Evolutionary conservation across 177 flowering plant species (phyloP).

Genomic region (Tripterygium wilfordii): DNA sequence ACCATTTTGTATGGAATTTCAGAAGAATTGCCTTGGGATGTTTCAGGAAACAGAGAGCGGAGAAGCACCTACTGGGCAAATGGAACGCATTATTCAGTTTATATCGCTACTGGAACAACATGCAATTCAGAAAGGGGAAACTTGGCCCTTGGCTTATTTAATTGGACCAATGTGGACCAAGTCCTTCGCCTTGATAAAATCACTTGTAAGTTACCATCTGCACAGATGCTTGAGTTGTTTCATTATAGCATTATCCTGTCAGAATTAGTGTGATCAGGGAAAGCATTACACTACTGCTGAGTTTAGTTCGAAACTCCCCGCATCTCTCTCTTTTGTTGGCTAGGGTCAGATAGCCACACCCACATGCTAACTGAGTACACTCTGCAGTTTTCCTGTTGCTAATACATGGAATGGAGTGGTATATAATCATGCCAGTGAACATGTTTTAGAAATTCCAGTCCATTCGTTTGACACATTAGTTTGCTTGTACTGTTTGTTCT

Average conservation of each 20-base stretch:
- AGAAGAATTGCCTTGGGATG: conserved; percentile 41
- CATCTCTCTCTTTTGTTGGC: too few relatives aligned
- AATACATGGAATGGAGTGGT: too few relatives aligned
- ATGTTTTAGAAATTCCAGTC: too few relatives aligned
- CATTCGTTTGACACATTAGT: too few relatives aligned
- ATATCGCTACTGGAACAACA: conserved; percentile 43
- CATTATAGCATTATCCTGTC: not conserved
- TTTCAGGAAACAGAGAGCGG: conserved; percentile 34
- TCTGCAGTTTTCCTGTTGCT: too few relatives aligned
- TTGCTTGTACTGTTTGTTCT: too few relatives aligned
- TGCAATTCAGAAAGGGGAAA: conserved; percentile 53
- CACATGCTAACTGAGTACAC: too few relatives aligned
- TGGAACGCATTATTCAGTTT: conserved; percentile 42
- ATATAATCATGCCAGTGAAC: too few relatives aligned
- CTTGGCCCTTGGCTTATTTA: conserved; percentile 67
- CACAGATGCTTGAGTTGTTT: not conserved
- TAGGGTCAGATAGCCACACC: too few relatives aligned
- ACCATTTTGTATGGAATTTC: conserved; percentile 48
- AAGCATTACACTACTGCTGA: too few relatives aligned
- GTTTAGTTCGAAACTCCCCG: too few relatives aligned
- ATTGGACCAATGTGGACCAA: conserved; percentile 68
- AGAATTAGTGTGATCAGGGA: not conserved
- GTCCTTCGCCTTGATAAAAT: conserved; percentile 51
- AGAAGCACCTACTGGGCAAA: conserved; percentile 20
- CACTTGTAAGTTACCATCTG: conserved; percentile 51